Conservation (phyloP, 345 rosid species). For the Syzygium grande region DNA sequence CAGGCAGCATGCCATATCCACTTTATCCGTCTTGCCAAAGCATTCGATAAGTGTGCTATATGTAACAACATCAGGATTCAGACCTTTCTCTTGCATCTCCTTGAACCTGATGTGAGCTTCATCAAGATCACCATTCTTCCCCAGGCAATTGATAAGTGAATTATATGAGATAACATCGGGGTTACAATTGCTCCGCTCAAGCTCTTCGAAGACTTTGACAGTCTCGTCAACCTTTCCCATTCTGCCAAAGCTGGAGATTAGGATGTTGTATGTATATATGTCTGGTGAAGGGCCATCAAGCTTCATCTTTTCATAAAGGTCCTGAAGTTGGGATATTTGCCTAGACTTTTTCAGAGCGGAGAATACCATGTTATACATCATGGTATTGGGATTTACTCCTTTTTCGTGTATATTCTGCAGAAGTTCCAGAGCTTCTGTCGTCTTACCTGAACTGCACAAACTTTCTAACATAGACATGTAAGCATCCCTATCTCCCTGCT, state of each 20-base stretch:
- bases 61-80: conserved; percentile 85
- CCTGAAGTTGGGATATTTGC: conserved; percentile 55
- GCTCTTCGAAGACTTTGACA: conserved; percentile 72
- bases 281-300: conserved; percentile 64
- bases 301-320: conserved; percentile 79
- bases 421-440: conserved; percentile 70
- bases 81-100: conserved; percentile 89
- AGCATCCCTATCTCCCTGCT: conserved; percentile 67
- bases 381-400: conserved; percentile 51
- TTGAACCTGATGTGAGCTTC: conserved; percentile 88
- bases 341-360: conserved; percentile 66
- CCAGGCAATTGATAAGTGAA: conserved; percentile 82
- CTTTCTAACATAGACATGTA: conserved; percentile 67
- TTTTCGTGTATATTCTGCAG: conserved; percentile 62
- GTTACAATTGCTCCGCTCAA: conserved; percentile 52
- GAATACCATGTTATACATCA: conserved; percentile 72
- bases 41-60: conserved; percentile 90
- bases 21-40: conserved; percentile 83
- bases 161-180: conserved; percentile 84
- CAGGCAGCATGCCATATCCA: conserved; percentile 78
- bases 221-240: conserved; percentile 66
- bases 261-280: conserved; percentile 70
- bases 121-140: conserved; percentile 87
- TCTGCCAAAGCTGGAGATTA: conserved; percentile 74
- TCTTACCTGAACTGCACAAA: conserved; percentile 65